A percentile compares a stretch with the other conserved stretches of the same genome.
These are phyloP conservation scores for Vigna angularis DNA, from an alignment of 306 rosid genomes.

Conservation along the genomic window DNA sequence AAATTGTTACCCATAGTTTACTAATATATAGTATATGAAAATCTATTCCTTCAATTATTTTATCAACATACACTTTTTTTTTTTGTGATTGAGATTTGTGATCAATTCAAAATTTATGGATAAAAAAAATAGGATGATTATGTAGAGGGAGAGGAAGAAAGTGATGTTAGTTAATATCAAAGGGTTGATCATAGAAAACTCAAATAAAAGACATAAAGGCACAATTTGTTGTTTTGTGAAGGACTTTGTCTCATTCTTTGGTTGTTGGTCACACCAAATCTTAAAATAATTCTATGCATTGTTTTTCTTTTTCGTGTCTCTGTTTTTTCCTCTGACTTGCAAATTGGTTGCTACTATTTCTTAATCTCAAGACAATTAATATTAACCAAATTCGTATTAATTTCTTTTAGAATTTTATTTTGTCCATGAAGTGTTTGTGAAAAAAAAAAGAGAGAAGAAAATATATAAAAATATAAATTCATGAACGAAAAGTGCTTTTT, in stretches of 20 bases:
- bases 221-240: slow-evolving; percentile 38
- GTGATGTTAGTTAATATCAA: slow-evolving; percentile 36
- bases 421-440: background rate
- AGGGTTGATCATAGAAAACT: slow-evolving; percentile 31
- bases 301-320: background rate
- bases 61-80: slow-evolving; percentile 32
- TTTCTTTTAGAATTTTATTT: background rate
- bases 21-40: background rate
- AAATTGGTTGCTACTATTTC: background rate
- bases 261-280: slow-evolving; percentile 3
- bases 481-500: no score
- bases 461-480: no score
- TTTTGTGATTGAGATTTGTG: slow-evolving; percentile 38
- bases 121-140: slow-evolving; percentile 18
- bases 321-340: slow-evolving; percentile 33
- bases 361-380: background rate
- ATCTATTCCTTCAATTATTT: slow-evolving; percentile 19
- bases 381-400: background rate
- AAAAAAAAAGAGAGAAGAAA: no score
- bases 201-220: slow-evolving; percentile 39
- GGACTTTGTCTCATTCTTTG: slow-evolving; percentile 31
- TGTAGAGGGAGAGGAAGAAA: background rate
- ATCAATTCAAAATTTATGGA: slow-evolving; percentile 18
- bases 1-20: slow-evolving; percentile 18
- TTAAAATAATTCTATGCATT: background rate